These are phyloP conservation scores for Saccharum hybrid DNA, from an alignment of 202 grass and related monocot genomes.

Conservation along the genomic window DNA sequence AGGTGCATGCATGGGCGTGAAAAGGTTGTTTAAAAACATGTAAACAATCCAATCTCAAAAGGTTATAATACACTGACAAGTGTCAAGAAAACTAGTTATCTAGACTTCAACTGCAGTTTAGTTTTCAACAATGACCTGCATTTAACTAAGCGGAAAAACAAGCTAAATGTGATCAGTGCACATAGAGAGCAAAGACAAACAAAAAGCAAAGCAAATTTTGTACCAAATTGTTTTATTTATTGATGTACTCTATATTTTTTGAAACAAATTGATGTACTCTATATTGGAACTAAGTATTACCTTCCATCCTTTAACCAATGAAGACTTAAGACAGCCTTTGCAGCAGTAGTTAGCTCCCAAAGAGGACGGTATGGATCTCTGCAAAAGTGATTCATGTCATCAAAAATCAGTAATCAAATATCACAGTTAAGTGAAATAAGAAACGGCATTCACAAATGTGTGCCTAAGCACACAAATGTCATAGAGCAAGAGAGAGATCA, in stretches of 20 bases:
- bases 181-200: conserved; percentile 9
- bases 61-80: background rate
- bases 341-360: conserved; percentile 85
- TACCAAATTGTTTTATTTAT: conserved; percentile 30
- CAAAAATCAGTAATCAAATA: background rate
- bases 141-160: conserved; percentile 3
- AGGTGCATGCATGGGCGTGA: background rate
- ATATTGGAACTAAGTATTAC: conserved; percentile 54
- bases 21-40: background rate
- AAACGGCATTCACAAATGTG: background rate
- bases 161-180: background rate
- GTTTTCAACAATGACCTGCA: conserved; percentile 1
- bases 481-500: background rate
- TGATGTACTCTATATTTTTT: too few species aligned
- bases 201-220: conserved; percentile 27
- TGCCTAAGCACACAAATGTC: conserved; percentile 1
- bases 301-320: conserved; percentile 90
- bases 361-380: conserved; percentile 35
- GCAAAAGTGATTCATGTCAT: too few species aligned
- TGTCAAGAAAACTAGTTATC: background rate
- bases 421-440: conserved; percentile 21
- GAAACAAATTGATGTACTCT: background rate
- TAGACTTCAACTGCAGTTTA: background rate
- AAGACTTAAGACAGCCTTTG: conserved; percentile 81
- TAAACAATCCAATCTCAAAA: conserved; percentile 3